Conservation (phyloP, 1,284 basidiomycete species). For the Sutorius eximius region DNA sequence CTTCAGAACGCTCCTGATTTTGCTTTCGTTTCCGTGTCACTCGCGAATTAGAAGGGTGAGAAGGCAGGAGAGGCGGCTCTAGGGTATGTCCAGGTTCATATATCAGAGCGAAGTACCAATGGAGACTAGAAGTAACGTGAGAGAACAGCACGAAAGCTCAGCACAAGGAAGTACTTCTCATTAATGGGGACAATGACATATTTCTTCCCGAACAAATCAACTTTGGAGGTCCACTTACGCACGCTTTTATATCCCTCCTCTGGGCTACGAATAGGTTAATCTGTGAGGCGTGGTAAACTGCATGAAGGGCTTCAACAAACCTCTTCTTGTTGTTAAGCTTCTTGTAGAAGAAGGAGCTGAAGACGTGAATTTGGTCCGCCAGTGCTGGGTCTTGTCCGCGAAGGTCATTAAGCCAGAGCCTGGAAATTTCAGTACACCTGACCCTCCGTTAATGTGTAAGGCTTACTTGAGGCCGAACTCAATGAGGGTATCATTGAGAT, state of each 20-base stretch:
- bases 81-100: conserved; percentile 75
- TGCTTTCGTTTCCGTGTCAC: conserved; percentile 36
- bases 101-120: conserved; percentile 98
- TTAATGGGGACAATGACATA: conserved; percentile 96
- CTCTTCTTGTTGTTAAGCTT: conserved; percentile 78
- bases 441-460: background rate
- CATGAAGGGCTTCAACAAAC: conserved; percentile 40
- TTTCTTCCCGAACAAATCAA: conserved; percentile 88
- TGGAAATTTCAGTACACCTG: conserved; percentile 32
- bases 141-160: background rate
- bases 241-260: conserved; percentile 81
- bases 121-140: conserved; percentile 55
- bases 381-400: conserved; percentile 55
- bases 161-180: conserved; percentile 67
- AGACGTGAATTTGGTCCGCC: conserved; percentile 81
- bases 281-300: conserved; percentile 6
- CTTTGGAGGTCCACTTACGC: conserved; percentile 89
- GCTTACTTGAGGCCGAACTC: conserved; percentile 92
- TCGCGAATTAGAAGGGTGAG: conserved; percentile 23
- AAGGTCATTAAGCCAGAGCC: conserved; percentile 66
- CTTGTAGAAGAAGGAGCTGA: conserved; percentile 98
- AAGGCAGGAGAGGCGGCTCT: conserved; percentile 40
- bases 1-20: conserved; percentile 10
- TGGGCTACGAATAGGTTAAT: conserved; percentile 38
- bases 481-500: conserved; percentile 93